A percentile compares a stretch with the other conserved stretches of the same genome.
These are phyloP conservation scores for Fraxinus paxiana DNA, from an alignment of 305 asterid genomes.

Conservation along the genomic window DNA sequence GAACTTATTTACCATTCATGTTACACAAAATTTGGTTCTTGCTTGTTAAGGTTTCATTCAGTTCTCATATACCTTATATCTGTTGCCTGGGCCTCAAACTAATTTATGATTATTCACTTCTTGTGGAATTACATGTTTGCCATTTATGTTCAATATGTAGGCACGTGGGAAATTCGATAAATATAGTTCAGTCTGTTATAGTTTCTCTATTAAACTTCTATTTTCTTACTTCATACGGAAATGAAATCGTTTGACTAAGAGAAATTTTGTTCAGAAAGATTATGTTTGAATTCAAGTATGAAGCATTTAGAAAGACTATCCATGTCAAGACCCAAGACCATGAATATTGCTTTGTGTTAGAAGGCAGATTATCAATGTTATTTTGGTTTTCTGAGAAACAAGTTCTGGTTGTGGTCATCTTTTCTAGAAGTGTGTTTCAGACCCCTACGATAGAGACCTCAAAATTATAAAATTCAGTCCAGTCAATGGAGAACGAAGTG, in stretches of 20 bases:
- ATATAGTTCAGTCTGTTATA: not conserved
- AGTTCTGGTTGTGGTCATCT: not conserved
- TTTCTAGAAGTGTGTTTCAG: not conserved
- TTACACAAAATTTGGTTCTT: not conserved
- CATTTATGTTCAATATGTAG: not conserved
- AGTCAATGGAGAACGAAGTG: not conserved
- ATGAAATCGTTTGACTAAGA: not conserved
- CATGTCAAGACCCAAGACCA: not conserved
- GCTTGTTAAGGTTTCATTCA: not conserved
- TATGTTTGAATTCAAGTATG: not conserved
- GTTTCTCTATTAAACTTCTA: not conserved
- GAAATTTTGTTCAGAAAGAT: not conserved
- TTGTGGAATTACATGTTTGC: not conserved
- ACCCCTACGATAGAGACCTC: not conserved
- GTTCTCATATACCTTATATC: constrained; percentile 3
- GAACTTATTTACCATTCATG: not conserved
- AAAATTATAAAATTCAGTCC: not conserved
- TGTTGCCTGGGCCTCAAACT: not conserved
- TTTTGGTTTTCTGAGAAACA: not conserved
- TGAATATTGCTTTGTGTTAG: not conserved
- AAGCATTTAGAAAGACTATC: not conserved
- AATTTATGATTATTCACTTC: not conserved
- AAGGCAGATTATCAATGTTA: not conserved
- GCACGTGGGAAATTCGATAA: not conserved
- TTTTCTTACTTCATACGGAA: not conserved